Evolutionary conservation across 2,329 filamentous ascomycete species (phyloP).

Genomic region (Ceratocystis variospora): DNA sequence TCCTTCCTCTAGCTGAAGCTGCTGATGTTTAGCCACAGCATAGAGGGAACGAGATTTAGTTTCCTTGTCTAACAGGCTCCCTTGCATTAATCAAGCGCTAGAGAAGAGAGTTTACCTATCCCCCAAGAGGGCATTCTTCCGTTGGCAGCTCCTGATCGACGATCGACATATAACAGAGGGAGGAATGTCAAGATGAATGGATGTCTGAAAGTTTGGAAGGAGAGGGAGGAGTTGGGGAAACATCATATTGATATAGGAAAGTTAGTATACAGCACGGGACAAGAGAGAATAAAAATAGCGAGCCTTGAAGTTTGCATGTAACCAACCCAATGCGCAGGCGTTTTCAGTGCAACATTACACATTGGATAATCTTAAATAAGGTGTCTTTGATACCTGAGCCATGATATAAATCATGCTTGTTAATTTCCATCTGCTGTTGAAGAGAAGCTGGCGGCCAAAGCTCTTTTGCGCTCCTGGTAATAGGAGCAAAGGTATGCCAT

Average conservation of each 20-base stretch:
- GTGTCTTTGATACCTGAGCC: background rate
- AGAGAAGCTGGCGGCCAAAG: conserved; percentile 2
- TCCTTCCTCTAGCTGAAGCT: background rate
- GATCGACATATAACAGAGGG: background rate
- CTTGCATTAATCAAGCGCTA: background rate
- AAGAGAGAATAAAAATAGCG: background rate
- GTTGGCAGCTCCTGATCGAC: conserved; percentile 12
- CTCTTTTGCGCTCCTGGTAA: background rate
- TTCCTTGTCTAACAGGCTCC: background rate
- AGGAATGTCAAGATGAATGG: background rate
- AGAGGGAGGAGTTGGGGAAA: background rate
- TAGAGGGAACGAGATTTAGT: background rate
- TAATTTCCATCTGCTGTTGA: conserved; percentile 4
- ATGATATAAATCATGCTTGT: background rate
- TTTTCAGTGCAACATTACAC: conserved; percentile 8
- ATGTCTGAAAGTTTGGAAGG: background rate
- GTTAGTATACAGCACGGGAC: too few relatives aligned
- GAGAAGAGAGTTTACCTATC: background rate
- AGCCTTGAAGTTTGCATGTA: conserved; percentile 5
- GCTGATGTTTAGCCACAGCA: background rate
- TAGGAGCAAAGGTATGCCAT: background rate
- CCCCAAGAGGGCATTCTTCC: background rate
- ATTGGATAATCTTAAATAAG: background rate
- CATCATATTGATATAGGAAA: background rate
- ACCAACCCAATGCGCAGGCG: background rate